Percentiles rank a stretch among this genome's conserved stretches.
These are phyloP conservation scores for Hypericum perforatum DNA, from an alignment of 345 rosid species.

Conservation along the genomic window DNA sequence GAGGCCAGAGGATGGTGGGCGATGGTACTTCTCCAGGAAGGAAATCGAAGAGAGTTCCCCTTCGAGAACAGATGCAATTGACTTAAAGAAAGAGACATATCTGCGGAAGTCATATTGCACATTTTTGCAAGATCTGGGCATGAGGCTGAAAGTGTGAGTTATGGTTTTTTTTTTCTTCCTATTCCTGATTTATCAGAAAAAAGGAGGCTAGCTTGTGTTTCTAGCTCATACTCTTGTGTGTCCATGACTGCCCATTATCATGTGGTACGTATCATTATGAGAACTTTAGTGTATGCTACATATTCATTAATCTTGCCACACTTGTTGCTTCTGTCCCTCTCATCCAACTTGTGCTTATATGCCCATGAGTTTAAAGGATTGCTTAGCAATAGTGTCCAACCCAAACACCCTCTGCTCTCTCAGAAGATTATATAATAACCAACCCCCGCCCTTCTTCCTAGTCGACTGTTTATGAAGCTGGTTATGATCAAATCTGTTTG, in stretches of 20 bases:
- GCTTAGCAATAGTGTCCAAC: no score
- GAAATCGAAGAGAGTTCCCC: constrained; percentile 53
- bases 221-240: neutral
- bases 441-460: neutral
- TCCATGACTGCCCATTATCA: no score
- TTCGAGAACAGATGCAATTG: constrained; percentile 50
- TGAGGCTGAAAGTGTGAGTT: constrained; percentile 53
- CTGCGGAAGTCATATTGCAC: constrained; percentile 41
- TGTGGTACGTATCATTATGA: no score
- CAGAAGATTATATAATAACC: constrained; percentile 3
- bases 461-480: neutral
- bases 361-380: no score
- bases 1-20: constrained; percentile 1
- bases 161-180: constrained; percentile 4
- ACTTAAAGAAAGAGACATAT: constrained; percentile 33
- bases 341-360: no score
- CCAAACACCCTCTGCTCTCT: no score
- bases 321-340: no score
- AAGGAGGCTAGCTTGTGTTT: neutral
- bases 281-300: no score
- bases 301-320: no score
- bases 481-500: constrained; percentile 15
- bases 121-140: constrained; percentile 48
- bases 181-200: neutral
- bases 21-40: constrained; percentile 33